Conservation (phyloP, 192 early-diverging fungal genomes). For the Backusella luteola region DNA sequence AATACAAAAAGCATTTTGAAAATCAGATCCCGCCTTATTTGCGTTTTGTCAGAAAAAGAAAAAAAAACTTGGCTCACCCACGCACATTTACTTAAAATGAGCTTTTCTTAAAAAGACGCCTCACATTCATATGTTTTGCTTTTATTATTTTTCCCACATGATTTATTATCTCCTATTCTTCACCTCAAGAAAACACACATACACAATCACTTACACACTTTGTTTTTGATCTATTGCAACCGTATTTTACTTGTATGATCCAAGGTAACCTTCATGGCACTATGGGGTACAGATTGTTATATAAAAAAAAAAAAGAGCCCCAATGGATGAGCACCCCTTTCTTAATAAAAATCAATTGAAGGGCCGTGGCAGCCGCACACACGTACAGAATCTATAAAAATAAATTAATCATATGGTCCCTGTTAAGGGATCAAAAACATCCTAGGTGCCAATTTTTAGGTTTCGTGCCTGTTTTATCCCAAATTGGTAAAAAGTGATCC, state of each 20-base stretch:
- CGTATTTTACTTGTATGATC: neutral
- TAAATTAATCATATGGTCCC: neutral
- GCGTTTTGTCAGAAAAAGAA: neutral
- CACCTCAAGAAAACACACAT: neutral
- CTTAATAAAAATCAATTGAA: neutral
- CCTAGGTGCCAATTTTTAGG: neutral
- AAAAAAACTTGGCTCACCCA: neutral
- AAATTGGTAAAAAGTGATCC: neutral
- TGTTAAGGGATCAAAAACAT: slow-evolving; percentile 4
- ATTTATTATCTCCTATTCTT: neutral
- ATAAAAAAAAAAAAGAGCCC: neutral
- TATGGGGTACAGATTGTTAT: neutral
- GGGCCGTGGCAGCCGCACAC: neutral
- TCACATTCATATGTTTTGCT: neutral
- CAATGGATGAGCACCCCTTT: neutral
- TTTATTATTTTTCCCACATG: neutral
- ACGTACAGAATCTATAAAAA: neutral
- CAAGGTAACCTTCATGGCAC: neutral
- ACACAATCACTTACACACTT: neutral
- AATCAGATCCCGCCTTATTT: neutral
- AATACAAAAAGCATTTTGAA: slow-evolving; percentile 2
- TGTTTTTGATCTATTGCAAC: neutral
- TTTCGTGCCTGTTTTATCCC: neutral
- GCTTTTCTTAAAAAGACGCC: neutral
- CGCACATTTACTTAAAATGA: neutral